Percentiles rank a stretch among this genome's conserved stretches.
Evolutionary conservation across 2,329 filamentous ascomycete genomes (phyloP).

Genomic region (Penicillium sp.): DNA sequence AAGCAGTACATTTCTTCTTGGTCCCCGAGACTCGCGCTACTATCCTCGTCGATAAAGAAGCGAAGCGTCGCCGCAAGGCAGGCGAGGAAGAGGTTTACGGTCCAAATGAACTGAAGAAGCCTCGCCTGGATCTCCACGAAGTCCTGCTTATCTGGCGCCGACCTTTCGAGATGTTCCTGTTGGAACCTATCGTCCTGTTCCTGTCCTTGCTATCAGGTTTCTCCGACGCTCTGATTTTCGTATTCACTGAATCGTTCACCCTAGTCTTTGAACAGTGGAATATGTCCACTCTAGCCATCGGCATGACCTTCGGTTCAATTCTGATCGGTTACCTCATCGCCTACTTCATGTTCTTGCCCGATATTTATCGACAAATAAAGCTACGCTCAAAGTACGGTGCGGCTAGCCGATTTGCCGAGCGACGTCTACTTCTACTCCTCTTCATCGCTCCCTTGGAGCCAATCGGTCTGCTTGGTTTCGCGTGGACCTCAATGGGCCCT

Average conservation of each 20-base stretch:
- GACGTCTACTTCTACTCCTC: conserved; percentile 67
- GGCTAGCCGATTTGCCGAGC: conserved; percentile 62
- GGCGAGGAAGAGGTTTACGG: conserved; percentile 68
- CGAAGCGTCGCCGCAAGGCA: conserved; percentile 57
- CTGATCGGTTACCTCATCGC: conserved; percentile 68
- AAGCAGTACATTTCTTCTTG: conserved; percentile 55
- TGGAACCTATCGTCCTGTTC: conserved; percentile 73
- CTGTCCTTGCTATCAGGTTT: conserved; percentile 74
- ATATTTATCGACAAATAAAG: conserved; percentile 49
- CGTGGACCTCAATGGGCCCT: conserved; percentile 69
- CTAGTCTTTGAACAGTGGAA: conserved; percentile 71
- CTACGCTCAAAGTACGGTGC: conserved; percentile 46
- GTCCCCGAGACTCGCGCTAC: conserved; percentile 66
- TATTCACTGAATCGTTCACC: conserved; percentile 73
- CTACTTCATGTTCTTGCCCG: conserved; percentile 62
- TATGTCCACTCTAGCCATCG: conserved; percentile 61
- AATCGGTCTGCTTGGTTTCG: conserved; percentile 72
- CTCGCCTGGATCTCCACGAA: conserved; percentile 52
- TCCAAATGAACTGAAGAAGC: conserved; percentile 57
- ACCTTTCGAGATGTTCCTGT: conserved; percentile 74
- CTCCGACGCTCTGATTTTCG: conserved; percentile 76
- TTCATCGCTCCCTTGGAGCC: conserved; percentile 55
- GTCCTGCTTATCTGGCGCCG: conserved; percentile 58
- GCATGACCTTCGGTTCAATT: conserved; percentile 67
- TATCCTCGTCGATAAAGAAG: conserved; percentile 62